These are phyloP conservation scores for Camptophora hylomeconis DNA, from an alignment of 2,329 filamentous ascomycete genomes.

Conservation along the genomic window DNA sequence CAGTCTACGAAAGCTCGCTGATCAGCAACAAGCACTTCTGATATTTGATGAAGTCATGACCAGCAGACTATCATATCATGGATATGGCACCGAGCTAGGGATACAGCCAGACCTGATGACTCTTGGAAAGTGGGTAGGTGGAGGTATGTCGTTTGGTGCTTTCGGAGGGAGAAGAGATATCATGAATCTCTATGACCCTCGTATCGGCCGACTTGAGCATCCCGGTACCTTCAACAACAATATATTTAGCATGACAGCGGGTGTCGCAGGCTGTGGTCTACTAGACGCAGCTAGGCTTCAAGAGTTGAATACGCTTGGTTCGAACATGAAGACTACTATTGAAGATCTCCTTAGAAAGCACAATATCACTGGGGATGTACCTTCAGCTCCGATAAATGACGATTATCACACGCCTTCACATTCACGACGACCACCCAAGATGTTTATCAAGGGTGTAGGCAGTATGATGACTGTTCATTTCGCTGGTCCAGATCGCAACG, in stretches of 20 bases:
- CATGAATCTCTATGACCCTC: slow-evolving; percentile 46
- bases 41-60: slow-evolving; percentile 64
- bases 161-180: slow-evolving; percentile 50
- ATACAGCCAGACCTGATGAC: slow-evolving; percentile 49
- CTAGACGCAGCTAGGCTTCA: slow-evolving; percentile 13
- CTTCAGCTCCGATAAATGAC: slow-evolving; percentile 4
- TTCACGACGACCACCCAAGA: slow-evolving; percentile 13
- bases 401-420: slow-evolving; percentile 7
- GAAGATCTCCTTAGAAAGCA: slow-evolving; percentile 10
- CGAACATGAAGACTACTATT: slow-evolving; percentile 15
- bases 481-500: slow-evolving; percentile 10
- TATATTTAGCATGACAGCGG: slow-evolving; percentile 45
- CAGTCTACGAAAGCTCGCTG: slow-evolving; percentile 36
- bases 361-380: slow-evolving; percentile 7
- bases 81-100: slow-evolving; percentile 28
- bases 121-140: slow-evolving; percentile 54
- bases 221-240: slow-evolving; percentile 61
- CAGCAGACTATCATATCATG: slow-evolving; percentile 41
- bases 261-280: slow-evolving; percentile 25
- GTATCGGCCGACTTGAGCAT: slow-evolving; percentile 33
- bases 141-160: slow-evolving; percentile 52
- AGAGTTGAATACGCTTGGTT: slow-evolving; percentile 19
- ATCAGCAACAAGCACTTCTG: slow-evolving; percentile 41
- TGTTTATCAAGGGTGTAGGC: slow-evolving; percentile 21
- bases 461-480: slow-evolving; percentile 22